These are phyloP conservation scores for Talaromyces islandicus DNA, from an alignment of 2,329 filamentous ascomycete genomes.

Conservation along the genomic window DNA sequence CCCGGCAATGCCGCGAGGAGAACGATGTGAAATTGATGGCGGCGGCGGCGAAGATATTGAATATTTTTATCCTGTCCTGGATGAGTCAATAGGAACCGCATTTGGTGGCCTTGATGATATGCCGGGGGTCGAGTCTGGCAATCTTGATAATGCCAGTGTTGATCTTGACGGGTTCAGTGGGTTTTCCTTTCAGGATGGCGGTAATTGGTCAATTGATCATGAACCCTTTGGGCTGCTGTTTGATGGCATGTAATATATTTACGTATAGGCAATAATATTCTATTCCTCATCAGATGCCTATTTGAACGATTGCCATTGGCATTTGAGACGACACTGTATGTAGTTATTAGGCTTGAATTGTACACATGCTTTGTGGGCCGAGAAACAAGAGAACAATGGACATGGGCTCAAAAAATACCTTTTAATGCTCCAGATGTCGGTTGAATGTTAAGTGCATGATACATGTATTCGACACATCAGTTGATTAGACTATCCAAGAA, in stretches of 20 bases:
- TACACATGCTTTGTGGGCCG: no score
- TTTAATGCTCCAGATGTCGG: no score
- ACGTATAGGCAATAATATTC: background rate
- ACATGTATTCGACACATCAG: background rate
- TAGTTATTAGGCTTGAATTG: no score
- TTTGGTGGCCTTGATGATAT: background rate
- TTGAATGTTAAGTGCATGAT: background rate
- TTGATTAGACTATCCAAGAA: background rate
- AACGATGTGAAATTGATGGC: background rate
- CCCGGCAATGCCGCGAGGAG: background rate
- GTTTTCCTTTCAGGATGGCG: slow-evolving; percentile 8
- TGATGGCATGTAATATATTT: slow-evolving; percentile 5
- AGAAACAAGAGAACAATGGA: no score
- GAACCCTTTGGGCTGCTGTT: slow-evolving; percentile 9
- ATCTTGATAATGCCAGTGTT: background rate
- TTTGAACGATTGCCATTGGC: no score
- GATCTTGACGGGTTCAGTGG: slow-evolving; percentile 10
- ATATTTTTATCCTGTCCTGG: background rate
- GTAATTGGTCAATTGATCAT: slow-evolving; percentile 8
- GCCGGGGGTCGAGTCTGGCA: background rate
- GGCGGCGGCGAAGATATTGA: background rate
- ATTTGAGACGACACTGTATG: no score
- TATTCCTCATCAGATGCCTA: background rate
- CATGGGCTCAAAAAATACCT: no score
- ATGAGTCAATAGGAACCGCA: background rate